phyloP scores from a whole-genome alignment of 2,329 filamentous ascomycete species.

The Microsporum audouinii region DNA sequence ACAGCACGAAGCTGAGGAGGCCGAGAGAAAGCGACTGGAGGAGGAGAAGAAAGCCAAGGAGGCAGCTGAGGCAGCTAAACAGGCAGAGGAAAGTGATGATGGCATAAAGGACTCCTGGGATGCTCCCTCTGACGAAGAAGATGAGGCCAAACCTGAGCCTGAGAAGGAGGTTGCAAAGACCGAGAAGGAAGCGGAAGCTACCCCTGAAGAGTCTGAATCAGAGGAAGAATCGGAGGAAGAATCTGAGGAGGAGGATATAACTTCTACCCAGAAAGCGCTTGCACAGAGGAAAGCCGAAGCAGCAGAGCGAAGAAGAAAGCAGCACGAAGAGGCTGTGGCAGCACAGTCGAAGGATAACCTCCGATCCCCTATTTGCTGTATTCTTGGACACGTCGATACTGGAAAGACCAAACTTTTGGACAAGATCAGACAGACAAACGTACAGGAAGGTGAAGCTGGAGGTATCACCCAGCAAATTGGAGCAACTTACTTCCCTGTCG shows the following conservation, averaged over 20 bases:
- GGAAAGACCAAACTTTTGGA: conserved; percentile 99
- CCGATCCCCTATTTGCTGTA: conserved; percentile 97
- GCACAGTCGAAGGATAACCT: conserved; percentile 89
- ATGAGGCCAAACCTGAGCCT: conserved; percentile 53
- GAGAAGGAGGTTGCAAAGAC: conserved; percentile 20
- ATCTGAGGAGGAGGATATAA: conserved; percentile 50
- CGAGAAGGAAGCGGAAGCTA: conserved; percentile 24
- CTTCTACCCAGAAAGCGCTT: conserved; percentile 61
- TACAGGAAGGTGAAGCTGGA: conserved; percentile 96
- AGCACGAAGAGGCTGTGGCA: conserved; percentile 81
- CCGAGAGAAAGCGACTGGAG: conserved; percentile 47
- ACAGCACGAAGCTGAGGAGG: conserved; percentile 41
- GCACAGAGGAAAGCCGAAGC: conserved; percentile 77
- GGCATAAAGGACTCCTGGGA: conserved; percentile 94
- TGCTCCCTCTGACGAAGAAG: conserved; percentile 48
- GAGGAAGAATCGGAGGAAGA: conserved; percentile 51
- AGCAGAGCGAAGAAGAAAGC: conserved; percentile 74
- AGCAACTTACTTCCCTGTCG: conserved; percentile 96
- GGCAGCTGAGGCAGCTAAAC: conserved; percentile 72
- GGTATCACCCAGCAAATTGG: conserved; percentile 99
- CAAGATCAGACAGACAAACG: conserved; percentile 96
- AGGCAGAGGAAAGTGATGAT: conserved; percentile 54
- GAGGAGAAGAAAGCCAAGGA: conserved; percentile 60
- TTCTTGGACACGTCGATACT: conserved; percentile 98
- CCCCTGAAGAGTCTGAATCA: conserved; percentile 39